A percentile compares a stretch with the other conserved stretches of the same genome.
Evolutionary conservation across 306 rosid genomes (phyloP).

Genomic region (Castanopsis chinensis): DNA sequence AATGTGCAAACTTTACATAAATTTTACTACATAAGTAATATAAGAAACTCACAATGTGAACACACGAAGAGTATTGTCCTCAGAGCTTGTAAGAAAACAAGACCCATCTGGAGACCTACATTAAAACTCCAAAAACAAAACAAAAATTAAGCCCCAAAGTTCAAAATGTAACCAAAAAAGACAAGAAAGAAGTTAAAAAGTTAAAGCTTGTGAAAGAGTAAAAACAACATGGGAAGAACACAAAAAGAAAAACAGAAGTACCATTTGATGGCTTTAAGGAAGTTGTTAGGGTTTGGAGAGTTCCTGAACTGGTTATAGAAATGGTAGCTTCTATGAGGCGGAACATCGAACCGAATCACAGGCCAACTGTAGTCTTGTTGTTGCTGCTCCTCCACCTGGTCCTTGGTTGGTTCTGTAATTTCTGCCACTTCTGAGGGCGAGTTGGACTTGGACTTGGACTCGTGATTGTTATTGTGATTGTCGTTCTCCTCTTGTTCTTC

Average conservation of each 20-base stretch:
- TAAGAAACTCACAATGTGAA: constrained; percentile 52
- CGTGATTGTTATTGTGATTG: background rate
- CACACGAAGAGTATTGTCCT: constrained; percentile 72
- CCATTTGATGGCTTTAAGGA: constrained; percentile 88
- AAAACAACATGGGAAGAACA: too few species aligned
- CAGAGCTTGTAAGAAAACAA: constrained; percentile 75
- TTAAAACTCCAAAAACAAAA: too few species aligned
- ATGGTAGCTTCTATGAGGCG: constrained; percentile 67
- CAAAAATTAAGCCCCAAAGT: too few species aligned
- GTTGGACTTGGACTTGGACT: background rate
- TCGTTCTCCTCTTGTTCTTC: background rate
- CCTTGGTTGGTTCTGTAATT: constrained; percentile 4
- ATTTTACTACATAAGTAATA: background rate
- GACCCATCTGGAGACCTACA: constrained; percentile 94
- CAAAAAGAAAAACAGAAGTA: background rate
- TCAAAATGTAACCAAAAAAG: background rate
- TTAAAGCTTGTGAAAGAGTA: too few species aligned
- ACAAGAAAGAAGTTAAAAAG: background rate
- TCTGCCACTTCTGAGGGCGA: constrained; percentile 6
- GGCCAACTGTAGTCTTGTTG: constrained; percentile 48
- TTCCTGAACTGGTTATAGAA: constrained; percentile 70
- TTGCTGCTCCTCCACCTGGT: too few species aligned
- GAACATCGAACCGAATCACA: constrained; percentile 50
- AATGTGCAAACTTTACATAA: too few species aligned
- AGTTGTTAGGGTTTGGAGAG: constrained; percentile 75